These are phyloP conservation scores for Pyricularia pennisetigena DNA, from an alignment of 2,329 filamentous ascomycete genomes.

Conservation along the genomic window DNA sequence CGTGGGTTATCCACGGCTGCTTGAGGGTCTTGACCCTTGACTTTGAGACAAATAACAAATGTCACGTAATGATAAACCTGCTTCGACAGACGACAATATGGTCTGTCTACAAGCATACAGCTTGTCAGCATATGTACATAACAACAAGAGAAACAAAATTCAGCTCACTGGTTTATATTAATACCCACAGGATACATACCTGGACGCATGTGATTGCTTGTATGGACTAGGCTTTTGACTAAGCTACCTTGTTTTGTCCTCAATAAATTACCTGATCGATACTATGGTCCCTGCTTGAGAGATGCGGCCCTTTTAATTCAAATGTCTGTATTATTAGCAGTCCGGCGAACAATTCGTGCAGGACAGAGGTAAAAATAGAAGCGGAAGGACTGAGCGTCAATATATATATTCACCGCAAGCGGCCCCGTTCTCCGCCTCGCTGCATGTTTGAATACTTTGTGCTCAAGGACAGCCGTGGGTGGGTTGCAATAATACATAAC, in stretches of 20 bases:
- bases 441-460: background rate
- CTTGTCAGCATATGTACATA: background rate
- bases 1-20: background rate
- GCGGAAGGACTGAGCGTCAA: background rate
- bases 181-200: background rate
- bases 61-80: background rate
- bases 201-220: background rate
- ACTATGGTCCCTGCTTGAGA: background rate
- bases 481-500: background rate
- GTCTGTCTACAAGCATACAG: no score
- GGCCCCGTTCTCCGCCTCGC: background rate
- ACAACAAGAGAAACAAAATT: background rate
- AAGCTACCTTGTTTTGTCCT: background rate
- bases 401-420: background rate
- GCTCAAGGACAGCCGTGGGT: background rate
- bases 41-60: background rate
- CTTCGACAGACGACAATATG: no score
- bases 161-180: background rate
- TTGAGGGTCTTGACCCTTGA: background rate
- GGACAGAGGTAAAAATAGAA: background rate
- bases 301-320: background rate
- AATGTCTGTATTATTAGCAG: background rate
- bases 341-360: background rate
- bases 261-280: background rate
- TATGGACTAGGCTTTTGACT: background rate